A percentile compares a stretch with the other conserved stretches of the same genome.
Evolutionary conservation across 2,329 filamentous ascomycete genomes (phyloP).

Genomic region (Rhinocladiella similis): DNA sequence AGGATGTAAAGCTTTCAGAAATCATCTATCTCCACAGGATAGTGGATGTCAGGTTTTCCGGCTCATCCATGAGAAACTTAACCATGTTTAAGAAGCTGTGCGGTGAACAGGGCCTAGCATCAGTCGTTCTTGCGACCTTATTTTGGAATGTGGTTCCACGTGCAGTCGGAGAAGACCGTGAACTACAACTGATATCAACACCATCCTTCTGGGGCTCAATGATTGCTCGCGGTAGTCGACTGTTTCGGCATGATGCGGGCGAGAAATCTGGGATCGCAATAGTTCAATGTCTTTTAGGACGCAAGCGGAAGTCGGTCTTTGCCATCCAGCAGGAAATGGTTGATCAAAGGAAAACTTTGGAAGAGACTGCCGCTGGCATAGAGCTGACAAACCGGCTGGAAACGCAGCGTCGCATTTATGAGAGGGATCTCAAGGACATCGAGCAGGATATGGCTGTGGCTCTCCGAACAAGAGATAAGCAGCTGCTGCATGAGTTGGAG

Average conservation of each 20-base stretch:
- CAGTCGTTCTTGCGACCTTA: conserved; percentile 42
- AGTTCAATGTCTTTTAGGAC: not conserved
- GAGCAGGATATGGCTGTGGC: no score
- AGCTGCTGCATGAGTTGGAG: no score
- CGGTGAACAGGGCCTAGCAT: conserved; percentile 34
- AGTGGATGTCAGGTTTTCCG: conserved; percentile 35
- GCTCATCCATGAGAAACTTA: conserved; percentile 36
- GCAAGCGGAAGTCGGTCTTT: not conserved
- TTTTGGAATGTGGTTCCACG: no score
- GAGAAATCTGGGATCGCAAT: conserved; percentile 5
- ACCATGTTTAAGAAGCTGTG: conserved; percentile 42
- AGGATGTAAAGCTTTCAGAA: conserved; percentile 31
- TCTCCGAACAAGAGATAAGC: no score
- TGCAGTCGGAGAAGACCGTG: no score
- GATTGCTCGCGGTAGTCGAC: not conserved
- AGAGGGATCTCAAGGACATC: no score
- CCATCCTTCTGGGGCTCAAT: conserved; percentile 6
- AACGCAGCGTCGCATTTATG: no score
- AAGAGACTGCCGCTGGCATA: conserved; percentile 10
- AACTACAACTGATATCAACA: no score
- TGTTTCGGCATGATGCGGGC: not conserved
- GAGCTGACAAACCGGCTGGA: no score
- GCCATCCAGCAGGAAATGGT: conserved; percentile 16
- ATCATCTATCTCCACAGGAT: conserved; percentile 45
- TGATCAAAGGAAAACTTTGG: conserved; percentile 1